Conservation (phyloP, 768 basidiomycete genomes). For the Boletellus sp. region DNA sequence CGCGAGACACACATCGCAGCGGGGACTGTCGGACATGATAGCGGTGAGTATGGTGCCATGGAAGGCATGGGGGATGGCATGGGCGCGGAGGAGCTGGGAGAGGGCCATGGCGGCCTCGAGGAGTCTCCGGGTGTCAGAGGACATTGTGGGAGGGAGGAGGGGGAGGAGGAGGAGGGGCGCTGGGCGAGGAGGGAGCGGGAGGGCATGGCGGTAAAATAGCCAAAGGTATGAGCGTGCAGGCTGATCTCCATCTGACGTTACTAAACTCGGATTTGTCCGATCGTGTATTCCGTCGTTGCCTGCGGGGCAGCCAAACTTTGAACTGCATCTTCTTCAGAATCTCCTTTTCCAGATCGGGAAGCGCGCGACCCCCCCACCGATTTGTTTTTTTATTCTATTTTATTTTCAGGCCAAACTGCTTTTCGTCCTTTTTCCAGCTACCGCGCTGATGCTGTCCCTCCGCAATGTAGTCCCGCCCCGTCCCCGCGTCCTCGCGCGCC, state of each 20-base stretch:
- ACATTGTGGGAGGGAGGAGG: conserved; percentile 37
- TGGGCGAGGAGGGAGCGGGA: conserved; percentile 31
- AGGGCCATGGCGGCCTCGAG: conserved; percentile 76
- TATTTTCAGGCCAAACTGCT: conserved; percentile 13
- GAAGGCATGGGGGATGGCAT: conserved; percentile 74
- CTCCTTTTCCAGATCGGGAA: conserved; percentile 7
- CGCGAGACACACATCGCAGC: conserved; percentile 55
- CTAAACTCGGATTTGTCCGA: conserved; percentile 30
- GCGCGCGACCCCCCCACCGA: conserved; percentile 16
- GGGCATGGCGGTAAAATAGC: conserved; percentile 56
- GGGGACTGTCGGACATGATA: conserved; percentile 59
- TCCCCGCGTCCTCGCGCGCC: conserved; percentile 2
- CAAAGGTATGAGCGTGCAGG: conserved; percentile 43
- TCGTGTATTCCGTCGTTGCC: background rate
- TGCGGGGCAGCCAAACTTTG: conserved; percentile 18
- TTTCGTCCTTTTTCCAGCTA: conserved; percentile 22
- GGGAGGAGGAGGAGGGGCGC: conserved; percentile 15
- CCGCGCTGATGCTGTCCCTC: conserved; percentile 32
- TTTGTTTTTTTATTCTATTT: conserved; percentile 19
- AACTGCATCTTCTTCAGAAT: background rate
- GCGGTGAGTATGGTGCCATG: conserved; percentile 73
- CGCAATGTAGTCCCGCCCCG: conserved; percentile 33
- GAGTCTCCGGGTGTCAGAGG: conserved; percentile 66
- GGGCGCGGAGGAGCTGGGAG: conserved; percentile 55
- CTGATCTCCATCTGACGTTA: conserved; percentile 31